These are phyloP conservation scores for Candida tibetensis DNA, from an alignment of 805 yeast genomes.

Conservation along the genomic window DNA sequence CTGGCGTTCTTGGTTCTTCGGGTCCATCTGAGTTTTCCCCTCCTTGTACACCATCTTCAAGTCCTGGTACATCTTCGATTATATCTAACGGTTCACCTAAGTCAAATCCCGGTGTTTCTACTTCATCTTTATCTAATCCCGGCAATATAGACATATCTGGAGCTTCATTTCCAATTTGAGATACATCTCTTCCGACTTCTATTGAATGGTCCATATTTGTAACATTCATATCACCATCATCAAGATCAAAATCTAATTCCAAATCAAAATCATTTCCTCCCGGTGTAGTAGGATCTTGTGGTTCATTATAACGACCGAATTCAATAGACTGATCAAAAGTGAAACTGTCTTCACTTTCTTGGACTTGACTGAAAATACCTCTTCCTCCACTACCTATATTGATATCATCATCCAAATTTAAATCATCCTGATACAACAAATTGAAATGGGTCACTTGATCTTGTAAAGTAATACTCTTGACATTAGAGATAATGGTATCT, in stretches of 20 bases:
- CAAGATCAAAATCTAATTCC: slow-evolving; percentile 45
- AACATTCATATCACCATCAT: slow-evolving; percentile 27
- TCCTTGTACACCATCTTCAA: slow-evolving; percentile 8
- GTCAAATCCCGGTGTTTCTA: slow-evolving; percentile 25
- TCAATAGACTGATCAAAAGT: slow-evolving; percentile 61
- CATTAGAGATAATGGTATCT: slow-evolving; percentile 58
- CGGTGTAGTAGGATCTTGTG: slow-evolving; percentile 23
- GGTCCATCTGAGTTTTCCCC: slow-evolving; percentile 6
- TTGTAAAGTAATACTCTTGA: slow-evolving; percentile 58
- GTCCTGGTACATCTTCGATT: slow-evolving; percentile 16
- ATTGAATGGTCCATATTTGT: slow-evolving; percentile 46
- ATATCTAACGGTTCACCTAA: slow-evolving; percentile 44
- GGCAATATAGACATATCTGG: slow-evolving; percentile 23
- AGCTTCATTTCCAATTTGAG: slow-evolving; percentile 15
- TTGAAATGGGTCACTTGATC: slow-evolving; percentile 81
- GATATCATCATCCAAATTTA: slow-evolving; percentile 30
- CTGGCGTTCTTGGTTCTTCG: slow-evolving; percentile 27
- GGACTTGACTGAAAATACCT: slow-evolving; percentile 22
- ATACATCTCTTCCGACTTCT: slow-evolving; percentile 52
- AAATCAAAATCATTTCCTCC: slow-evolving; percentile 13
- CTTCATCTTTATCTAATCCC: slow-evolving; percentile 18
- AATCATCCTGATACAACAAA: slow-evolving; percentile 64
- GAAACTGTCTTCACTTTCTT: slow-evolving; percentile 28
- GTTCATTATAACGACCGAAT: slow-evolving; percentile 51
- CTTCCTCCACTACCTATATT: slow-evolving; percentile 7